Evolutionary conservation across 345 rosid species (phyloP).

Genomic region (Salix purpurea): DNA sequence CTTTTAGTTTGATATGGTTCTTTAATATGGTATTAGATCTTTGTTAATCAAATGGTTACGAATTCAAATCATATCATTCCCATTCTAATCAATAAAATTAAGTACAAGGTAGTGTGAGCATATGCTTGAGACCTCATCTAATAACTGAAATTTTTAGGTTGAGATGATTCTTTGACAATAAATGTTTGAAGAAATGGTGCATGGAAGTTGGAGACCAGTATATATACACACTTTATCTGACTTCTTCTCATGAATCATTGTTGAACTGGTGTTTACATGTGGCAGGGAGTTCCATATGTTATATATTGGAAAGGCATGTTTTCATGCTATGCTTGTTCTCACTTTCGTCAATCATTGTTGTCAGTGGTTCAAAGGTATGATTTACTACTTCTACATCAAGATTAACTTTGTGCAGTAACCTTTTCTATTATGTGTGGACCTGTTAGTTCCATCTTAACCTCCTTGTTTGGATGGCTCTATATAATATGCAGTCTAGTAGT

Average conservation of each 20-base stretch:
- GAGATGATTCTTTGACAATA: not conserved
- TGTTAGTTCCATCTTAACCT: not conserved
- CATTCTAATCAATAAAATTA: no score
- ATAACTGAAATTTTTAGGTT: no score
- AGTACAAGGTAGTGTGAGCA: no score
- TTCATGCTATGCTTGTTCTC: slow-evolving; percentile 65
- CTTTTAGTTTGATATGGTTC: no score
- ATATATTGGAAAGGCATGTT: slow-evolving; percentile 68
- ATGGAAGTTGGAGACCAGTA: slow-evolving; percentile 10
- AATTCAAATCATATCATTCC: no score
- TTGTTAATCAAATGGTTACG: no score
- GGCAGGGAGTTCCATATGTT: slow-evolving; percentile 85
- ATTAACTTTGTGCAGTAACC: not conserved
- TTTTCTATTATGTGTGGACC: not conserved
- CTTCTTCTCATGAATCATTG: not conserved
- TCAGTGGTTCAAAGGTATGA: slow-evolving; percentile 78
- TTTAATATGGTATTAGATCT: no score
- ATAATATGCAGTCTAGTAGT: not conserved
- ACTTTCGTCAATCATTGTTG: slow-evolving; percentile 80
- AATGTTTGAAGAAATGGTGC: not conserved
- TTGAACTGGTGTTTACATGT: slow-evolving; percentile 14
- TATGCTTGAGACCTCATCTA: no score
- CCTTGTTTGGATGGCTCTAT: not conserved
- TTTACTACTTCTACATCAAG: not conserved
- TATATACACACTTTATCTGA: not conserved